Percentiles rank a stretch among this genome's conserved stretches.
phyloP scores from a whole-genome alignment of 1,284 basidiomycete species.

The Rhodotorula sp. region DNA sequence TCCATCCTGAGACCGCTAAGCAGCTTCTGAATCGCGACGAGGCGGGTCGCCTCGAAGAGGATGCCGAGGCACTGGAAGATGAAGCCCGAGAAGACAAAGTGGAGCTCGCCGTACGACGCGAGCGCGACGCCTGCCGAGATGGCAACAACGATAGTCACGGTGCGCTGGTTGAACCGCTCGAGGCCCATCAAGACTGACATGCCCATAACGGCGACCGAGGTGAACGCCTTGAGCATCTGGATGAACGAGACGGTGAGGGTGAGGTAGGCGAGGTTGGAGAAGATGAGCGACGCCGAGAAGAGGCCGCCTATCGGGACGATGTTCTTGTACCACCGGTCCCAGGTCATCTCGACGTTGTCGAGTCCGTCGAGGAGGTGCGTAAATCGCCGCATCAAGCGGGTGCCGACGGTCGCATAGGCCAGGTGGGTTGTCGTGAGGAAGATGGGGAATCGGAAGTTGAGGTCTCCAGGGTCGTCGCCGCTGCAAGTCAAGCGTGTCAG shows the following conservation, averaged over 20 bases:
- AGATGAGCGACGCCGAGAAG: conserved; percentile 48
- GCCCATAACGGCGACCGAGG: conserved; percentile 44
- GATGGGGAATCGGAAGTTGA: conserved; percentile 45
- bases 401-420: conserved; percentile 51
- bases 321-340: conserved; percentile 40
- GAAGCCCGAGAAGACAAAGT: conserved; percentile 40
- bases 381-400: conserved; percentile 49
- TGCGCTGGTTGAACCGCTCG: conserved; percentile 41
- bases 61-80: conserved; percentile 42
- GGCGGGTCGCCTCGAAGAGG: conserved; percentile 42
- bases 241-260: conserved; percentile 39
- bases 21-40: conserved; percentile 45
- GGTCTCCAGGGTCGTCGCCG: conserved; percentile 18
- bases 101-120: conserved; percentile 40
- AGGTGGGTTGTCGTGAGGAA: conserved; percentile 52
- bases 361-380: conserved; percentile 51
- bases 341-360: conserved; percentile 44
- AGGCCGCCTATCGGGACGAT: conserved; percentile 54
- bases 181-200: conserved; percentile 44
- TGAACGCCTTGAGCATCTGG: conserved; percentile 42
- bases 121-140: conserved; percentile 50
- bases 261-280: conserved; percentile 44
- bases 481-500: neutral
- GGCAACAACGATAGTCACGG: conserved; percentile 47
- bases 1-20: conserved; percentile 45